Base-by-base conservation (phyloP, 441 rosid genomes). In the Monsonia emarginata region DNA sequence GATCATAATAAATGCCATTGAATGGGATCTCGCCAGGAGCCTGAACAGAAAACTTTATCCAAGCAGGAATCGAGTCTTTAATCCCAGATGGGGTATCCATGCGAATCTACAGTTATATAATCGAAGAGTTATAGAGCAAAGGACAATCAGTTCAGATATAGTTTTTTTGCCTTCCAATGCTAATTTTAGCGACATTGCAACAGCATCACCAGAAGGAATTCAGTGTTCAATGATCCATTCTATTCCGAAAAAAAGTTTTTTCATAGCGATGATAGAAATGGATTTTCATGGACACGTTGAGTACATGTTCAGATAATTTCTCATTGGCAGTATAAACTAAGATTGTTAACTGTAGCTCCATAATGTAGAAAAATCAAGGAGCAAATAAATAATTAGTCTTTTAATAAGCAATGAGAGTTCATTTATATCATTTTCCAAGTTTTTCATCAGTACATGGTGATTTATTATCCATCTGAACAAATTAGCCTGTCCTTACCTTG, bases 1-100 rank as follows among this genome's bases (percentile, higher is more conserved):
- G 97, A 78, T 94, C 99, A 69, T 94, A 94, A 84, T 91, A 94
- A 70, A 94, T 85, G 67, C 99, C 99, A 78, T 81, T 81, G 79
- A 84, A 94, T 46, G 99, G 95, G 67, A 94, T 89, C 82, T 89
- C 99, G 65, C 96, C 95, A 0, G 94, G 95, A 67, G 89, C 79
- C 76, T 94, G 99, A 61, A 94, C 96, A 74, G 96, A 86, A 77
- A 85, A 94, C 82, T 88, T 91, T 67, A 94, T 90, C 99, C 99
- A 94, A 74, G 99, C 99, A 72, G 99, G 99, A 82, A 94, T 89
- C 57, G 99, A 91, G 72, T 91, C 97, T 78, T 94, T 94, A 32
- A 88, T 67, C 58, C 99, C 97, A 81, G 96, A 84, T 69, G 94
- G 94, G 63, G 99, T 91, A 59, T 91, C 90, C 99, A 94, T 91